These are phyloP conservation scores for Kuraishia piskuri DNA, from an alignment of 805 yeast genomes.

Conservation along the genomic window DNA sequence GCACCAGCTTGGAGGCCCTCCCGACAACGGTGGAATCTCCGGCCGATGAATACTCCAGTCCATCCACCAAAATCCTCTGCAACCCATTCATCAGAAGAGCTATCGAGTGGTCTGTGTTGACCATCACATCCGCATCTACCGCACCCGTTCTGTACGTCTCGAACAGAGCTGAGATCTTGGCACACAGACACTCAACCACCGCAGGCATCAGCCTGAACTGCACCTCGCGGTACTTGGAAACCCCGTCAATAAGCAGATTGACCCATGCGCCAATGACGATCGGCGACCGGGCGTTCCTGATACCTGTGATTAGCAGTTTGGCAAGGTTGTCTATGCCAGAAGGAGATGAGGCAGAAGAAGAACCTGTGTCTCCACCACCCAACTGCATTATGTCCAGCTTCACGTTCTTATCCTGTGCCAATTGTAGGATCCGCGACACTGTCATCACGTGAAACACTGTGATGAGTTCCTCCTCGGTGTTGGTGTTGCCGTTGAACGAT, in stretches of 20 bases:
- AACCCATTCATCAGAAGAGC: slow-evolving; percentile 44
- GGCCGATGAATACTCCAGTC: slow-evolving; percentile 44
- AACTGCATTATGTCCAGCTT: background rate
- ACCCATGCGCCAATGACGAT: slow-evolving; percentile 19
- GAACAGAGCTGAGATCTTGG: slow-evolving; percentile 17
- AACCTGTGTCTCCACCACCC: background rate
- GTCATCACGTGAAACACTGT: background rate
- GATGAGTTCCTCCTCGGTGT: background rate
- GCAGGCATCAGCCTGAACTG: slow-evolving; percentile 14
- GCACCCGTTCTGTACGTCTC: slow-evolving; percentile 5
- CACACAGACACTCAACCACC: slow-evolving; percentile 18
- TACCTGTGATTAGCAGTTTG: slow-evolving; percentile 17
- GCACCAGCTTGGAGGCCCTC: slow-evolving; percentile 9
- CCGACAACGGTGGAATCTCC: slow-evolving; percentile 12
- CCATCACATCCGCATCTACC: slow-evolving; percentile 6
- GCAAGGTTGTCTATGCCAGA: slow-evolving; percentile 8
- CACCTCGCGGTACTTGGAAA: slow-evolving; percentile 17
- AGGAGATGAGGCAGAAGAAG: background rate
- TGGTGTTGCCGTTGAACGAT: background rate
- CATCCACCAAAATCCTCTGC: slow-evolving; percentile 52
- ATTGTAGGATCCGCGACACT: background rate
- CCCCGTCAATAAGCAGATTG: slow-evolving; percentile 12
- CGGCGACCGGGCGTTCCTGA: slow-evolving; percentile 12
- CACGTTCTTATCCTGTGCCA: background rate
- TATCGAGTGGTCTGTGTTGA: slow-evolving; percentile 36